Base-by-base conservation (phyloP, 2,329 filamentous ascomycete genomes). In the Trichoderma gracile region DNA sequence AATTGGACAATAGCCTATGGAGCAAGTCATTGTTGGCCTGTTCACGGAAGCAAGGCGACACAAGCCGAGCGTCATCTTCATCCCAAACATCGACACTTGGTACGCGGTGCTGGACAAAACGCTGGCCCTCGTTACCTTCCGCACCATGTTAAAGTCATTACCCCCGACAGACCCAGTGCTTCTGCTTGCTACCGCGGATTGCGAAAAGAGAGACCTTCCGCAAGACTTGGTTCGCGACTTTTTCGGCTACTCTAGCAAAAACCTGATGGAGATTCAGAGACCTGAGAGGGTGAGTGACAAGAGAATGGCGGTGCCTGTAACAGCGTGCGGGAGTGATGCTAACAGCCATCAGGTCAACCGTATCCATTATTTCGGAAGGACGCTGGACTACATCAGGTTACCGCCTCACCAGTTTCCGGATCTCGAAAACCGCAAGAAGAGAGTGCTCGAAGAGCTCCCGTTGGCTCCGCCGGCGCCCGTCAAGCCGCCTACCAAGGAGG, bases 61-160 rank as follows among this genome's bases (percentile, higher is more conserved):
- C 74, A 97, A 97, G 75, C 95, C 95, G 0, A 96, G 93, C 74
- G 92, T 98, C 43, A 95, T 99, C 58, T 98, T 93, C 76, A 90
- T 99, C 49, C 94, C 95, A 2, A 89, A 93, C 69, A 86, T 98
- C 55, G 91, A 97, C 69, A 85, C 89, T 8, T 99, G 95, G 95
- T 94, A 92, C 73, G 78, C 85, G 19, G 83, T 82, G 27, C 72
- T 89, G 19, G 73, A 76, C n/a, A 79, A 80, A 8, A 88, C 90
- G 0, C 79, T 92, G 45, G 86, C 89, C 3, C 86, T 96, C 63
- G 88, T 89, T 40, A 95, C 92, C 0, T 97, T 99, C 76, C 82
- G 89, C 66, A 89, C 91, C 9, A 87, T 98, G 75, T 78, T 99
- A 42, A 86, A 88, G 69, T 90, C 90, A 2, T 87, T 99, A 56